phyloP scores from a whole-genome alignment of 202 grass and related monocot species.

The Hordeum pubiflorum region DNA sequence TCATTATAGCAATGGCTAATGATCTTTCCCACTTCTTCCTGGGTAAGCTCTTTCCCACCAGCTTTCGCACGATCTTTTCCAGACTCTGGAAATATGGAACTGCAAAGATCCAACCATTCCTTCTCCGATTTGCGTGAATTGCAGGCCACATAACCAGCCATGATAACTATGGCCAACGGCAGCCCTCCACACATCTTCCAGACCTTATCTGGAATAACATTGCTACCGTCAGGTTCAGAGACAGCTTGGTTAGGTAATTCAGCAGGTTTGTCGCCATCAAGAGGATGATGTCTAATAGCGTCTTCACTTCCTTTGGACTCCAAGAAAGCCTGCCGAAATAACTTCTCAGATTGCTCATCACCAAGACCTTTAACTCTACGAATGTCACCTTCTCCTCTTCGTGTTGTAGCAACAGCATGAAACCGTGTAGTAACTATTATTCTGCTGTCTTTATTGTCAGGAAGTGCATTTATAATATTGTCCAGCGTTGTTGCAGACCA shows the following conservation, averaged over 20 bases:
- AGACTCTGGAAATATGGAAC: not conserved
- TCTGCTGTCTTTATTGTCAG: not conserved
- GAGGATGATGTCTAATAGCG: not conserved
- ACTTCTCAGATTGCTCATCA: not conserved
- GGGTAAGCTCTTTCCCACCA: not conserved
- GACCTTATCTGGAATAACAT: not conserved
- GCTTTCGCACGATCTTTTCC: not conserved
- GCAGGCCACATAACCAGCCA: not conserved
- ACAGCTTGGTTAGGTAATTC: not conserved
- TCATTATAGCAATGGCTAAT: not conserved
- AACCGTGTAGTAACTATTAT: not conserved
- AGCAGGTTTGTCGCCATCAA: not conserved
- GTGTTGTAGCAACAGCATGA: not conserved
- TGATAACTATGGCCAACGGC: not conserved
- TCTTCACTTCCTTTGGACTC: not conserved
- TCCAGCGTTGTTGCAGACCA: not conserved
- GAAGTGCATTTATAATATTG: not conserved
- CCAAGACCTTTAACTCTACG: not conserved
- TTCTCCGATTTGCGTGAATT: not conserved
- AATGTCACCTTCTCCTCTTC: not conserved
- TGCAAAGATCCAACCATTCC: not conserved
- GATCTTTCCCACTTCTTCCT: not conserved
- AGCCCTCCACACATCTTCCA: not conserved
- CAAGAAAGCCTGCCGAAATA: not conserved
- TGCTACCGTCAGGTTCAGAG: not conserved